Base-by-base conservation (phyloP, 352 stramenopile species). In the Phytophthora tubulina region DNA sequence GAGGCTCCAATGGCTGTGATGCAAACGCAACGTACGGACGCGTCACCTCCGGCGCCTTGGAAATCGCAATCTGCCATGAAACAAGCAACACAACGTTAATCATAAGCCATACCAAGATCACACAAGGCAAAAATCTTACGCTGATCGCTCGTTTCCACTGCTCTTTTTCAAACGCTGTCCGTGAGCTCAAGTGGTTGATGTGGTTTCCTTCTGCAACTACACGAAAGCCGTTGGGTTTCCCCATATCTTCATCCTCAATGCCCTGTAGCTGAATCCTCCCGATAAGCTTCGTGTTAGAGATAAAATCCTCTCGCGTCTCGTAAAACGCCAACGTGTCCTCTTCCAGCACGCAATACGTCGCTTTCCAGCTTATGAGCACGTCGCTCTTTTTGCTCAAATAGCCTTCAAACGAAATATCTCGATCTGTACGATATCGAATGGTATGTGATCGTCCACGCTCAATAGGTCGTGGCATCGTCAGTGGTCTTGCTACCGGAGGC, bases 311-410 rank as follows among this genome's bases (percentile, higher is more conserved):
- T 30, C 88, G 78, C 2, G 88, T 91, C 30, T 95, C 88, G 42
- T 92, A 95, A 48, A 90, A 91, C 15, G 86, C 88, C 15, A 95
- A 67, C 5, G 88, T 91, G 30, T 94, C 84, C 27, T 89, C 88
- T 53, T 95, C 88, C 41, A 95, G 62, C 3, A 95, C 86, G 51
- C 86, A 94, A 68, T 95, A 95, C 35, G 76, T 84, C 1, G 78
- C 84, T 33, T 87, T 88, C 88, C 88, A 95, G n/a, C 63, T 82
- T 57, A 81, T 66, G 0, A 95, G 54, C 50, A 95, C 45, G 39
- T 95, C 88, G 55, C 88, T 91, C 65, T 95, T 95, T 72, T 92
- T 93, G 78, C 84, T 91, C 56, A 95, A 64, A 45, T 95, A 95
- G 1, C 88, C 88, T 81, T 95, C 88, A 59, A 95, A 95, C 11